phyloP scores from a whole-genome alignment of 176 grass and related monocot genomes.

The Oryza meyeriana region DNA sequence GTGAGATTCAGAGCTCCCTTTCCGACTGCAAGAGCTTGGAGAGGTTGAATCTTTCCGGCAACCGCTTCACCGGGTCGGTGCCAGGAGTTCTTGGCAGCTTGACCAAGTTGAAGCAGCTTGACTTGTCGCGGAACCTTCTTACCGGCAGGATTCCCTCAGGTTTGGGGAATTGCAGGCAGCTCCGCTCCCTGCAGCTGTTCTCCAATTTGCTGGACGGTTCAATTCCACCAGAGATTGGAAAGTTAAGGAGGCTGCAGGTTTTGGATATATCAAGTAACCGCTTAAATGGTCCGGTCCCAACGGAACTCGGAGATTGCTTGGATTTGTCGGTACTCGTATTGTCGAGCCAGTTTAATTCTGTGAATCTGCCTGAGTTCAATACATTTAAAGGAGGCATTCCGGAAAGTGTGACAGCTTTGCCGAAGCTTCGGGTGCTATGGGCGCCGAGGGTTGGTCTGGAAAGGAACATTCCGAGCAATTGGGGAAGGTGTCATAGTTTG shows the following conservation, averaged over 20 bases:
- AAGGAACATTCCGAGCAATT: constrained; percentile 46
- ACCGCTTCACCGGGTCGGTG: constrained; percentile 47
- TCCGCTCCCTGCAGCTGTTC: constrained; percentile 57
- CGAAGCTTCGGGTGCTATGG: constrained; percentile 55
- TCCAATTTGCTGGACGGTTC: constrained; percentile 67
- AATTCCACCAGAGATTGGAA: constrained; percentile 67
- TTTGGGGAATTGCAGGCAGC: constrained; percentile 56
- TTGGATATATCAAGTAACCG: constrained; percentile 77
- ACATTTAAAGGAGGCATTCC: constrained; percentile 46
- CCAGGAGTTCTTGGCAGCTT: constrained; percentile 38
- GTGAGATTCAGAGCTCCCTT: constrained; percentile 61
- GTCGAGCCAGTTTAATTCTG: constrained; percentile 53
- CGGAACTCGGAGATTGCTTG: constrained; percentile 65
- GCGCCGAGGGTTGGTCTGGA: constrained; percentile 35
- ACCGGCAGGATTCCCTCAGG: constrained; percentile 47
- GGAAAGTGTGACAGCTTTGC: constrained; percentile 46
- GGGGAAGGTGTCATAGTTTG: constrained; percentile 49
- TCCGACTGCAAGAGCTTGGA: constrained; percentile 45
- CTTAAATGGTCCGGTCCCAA: constrained; percentile 56
- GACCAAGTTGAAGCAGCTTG: constrained; percentile 40
- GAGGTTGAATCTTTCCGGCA: constrained; percentile 72
- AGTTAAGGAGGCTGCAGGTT: constrained; percentile 56
- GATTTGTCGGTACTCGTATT: constrained; percentile 57
- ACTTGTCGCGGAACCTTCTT: constrained; percentile 59
- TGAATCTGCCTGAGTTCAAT: constrained; percentile 53